Evolutionary conservation across 331 rosid species (phyloP).

Genomic region (Rosa hybrid): DNA sequence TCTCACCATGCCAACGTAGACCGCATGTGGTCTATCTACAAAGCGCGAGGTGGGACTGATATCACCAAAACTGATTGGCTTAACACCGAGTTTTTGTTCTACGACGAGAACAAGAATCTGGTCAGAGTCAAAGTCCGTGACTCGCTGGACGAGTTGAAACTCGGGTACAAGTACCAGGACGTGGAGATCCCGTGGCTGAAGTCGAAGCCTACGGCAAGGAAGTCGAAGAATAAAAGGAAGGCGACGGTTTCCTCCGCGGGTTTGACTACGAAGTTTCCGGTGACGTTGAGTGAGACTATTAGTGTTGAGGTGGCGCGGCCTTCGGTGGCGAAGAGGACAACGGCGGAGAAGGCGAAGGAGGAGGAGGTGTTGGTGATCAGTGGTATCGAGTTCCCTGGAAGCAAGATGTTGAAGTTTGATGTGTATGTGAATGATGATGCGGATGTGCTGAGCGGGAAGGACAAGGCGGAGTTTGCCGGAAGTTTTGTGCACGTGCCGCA

Average conservation of each 20-base stretch:
- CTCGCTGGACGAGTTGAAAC: constrained; percentile 42
- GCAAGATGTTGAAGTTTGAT: constrained; percentile 48
- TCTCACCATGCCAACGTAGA: constrained; percentile 75
- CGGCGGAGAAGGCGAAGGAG: constrained; percentile 53
- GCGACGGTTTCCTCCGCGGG: constrained; percentile 2
- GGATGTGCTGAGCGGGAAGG: constrained; percentile 31
- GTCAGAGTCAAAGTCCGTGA: constrained; percentile 64
- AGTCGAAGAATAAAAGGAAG: constrained; percentile 31
- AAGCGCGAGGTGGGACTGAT: constrained; percentile 53
- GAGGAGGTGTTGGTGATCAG: constrained; percentile 70
- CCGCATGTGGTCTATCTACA: constrained; percentile 73
- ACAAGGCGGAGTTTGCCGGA: constrained; percentile 65
- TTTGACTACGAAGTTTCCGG: constrained; percentile 33
- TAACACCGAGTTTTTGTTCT: constrained; percentile 60
- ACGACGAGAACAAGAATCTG: constrained; percentile 60
- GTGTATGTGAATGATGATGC: constrained; percentile 69
- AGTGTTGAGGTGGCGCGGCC: constrained; percentile 56
- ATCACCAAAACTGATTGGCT: constrained; percentile 56
- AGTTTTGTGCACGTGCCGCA: constrained; percentile 78
- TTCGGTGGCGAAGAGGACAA: constrained; percentile 40
- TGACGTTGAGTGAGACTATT: constrained; percentile 35
- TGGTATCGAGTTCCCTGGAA: constrained; percentile 50
- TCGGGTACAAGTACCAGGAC: constrained; percentile 61
- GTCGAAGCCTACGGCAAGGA: constrained; percentile 58
- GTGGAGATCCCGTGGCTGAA: constrained; percentile 59